Evolutionary conservation across 2,329 filamentous ascomycete species (phyloP).

Genomic region (Verticillium alfalfae): DNA sequence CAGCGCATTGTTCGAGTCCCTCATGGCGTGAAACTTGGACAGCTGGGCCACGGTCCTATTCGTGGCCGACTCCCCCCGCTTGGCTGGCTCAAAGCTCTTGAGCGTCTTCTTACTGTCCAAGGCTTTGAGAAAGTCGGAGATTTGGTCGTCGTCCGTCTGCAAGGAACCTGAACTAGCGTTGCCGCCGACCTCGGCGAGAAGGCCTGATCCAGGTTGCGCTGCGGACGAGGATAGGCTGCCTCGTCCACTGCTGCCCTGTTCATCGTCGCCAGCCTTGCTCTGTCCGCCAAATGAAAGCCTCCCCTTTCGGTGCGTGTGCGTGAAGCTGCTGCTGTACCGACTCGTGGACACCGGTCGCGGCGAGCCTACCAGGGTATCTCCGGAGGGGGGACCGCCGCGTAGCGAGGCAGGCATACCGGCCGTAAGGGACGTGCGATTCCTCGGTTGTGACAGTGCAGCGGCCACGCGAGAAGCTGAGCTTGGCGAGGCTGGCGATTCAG

Average conservation of each 20-base stretch:
- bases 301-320: constrained; percentile 75
- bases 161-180: constrained; percentile 63
- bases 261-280: constrained; percentile 62
- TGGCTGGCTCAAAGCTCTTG: constrained; percentile 66
- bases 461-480: constrained; percentile 41
- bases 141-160: constrained; percentile 81
- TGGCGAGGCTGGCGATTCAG: constrained; percentile 50
- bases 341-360: constrained; percentile 74
- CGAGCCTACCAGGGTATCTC: constrained; percentile 65
- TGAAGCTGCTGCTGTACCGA: constrained; percentile 91
- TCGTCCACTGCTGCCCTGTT: constrained; percentile 74
- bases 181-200: constrained; percentile 65
- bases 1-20: constrained; percentile 79
- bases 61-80: constrained; percentile 62
- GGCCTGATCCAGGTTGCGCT: constrained; percentile 69
- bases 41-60: constrained; percentile 75
- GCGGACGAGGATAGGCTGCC: constrained; percentile 67
- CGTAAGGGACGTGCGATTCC: constrained; percentile 67
- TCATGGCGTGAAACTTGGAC: constrained; percentile 81
- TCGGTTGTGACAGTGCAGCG: constrained; percentile 48
- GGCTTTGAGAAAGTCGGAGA: constrained; percentile 86
- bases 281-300: constrained; percentile 71
- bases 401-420: constrained; percentile 71
- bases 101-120: constrained; percentile 86
- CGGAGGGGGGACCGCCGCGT: constrained; percentile 56